These are phyloP conservation scores for Aspergillus taichungensis DNA, from an alignment of 495 filamentous ascomycete species.

Conservation along the genomic window DNA sequence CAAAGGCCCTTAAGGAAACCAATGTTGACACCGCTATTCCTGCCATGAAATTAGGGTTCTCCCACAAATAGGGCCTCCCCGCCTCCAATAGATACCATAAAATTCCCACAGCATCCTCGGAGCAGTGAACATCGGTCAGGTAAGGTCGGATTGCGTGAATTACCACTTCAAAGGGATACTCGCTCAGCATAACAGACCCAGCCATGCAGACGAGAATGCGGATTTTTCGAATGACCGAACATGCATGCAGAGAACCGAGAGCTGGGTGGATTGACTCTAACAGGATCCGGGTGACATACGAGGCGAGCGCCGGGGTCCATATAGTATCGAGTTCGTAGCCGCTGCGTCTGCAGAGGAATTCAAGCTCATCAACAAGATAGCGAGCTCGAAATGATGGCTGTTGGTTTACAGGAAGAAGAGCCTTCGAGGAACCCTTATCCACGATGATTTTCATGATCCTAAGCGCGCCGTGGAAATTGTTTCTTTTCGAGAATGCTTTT, in stretches of 20 bases:
- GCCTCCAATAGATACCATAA: conserved; percentile 72
- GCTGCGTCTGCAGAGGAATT: conserved; percentile 64
- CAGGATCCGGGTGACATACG: conserved; percentile 67
- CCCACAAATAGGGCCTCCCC: conserved; percentile 55
- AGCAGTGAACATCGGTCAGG: conserved; percentile 71
- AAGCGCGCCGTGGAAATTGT: conserved; percentile 47
- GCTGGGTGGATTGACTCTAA: conserved; percentile 78
- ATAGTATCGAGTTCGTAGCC: conserved; percentile 53
- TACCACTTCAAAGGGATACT: conserved; percentile 89
- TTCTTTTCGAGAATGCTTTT: conserved; percentile 58
- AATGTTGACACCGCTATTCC: conserved; percentile 70
- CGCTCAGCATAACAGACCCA: conserved; percentile 56
- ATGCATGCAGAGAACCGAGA: conserved; percentile 76
- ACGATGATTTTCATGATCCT: conserved; percentile 60
- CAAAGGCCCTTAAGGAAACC: conserved; percentile 63
- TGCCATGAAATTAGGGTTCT: conserved; percentile 63
- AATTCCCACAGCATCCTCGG: conserved; percentile 85
- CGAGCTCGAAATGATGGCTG: conserved; percentile 79
- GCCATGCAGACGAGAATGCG: conserved; percentile 72
- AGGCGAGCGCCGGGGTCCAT: conserved; percentile 70
- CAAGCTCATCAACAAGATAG: conserved; percentile 62
- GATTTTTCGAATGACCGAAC: conserved; percentile 77
- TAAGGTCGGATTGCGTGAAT: conserved; percentile 73
- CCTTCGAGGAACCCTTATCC: conserved; percentile 49
- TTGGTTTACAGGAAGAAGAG: conserved; percentile 58